phyloP scores from a whole-genome alignment of 768 basidiomycete species.

The Termitomyces titanicus region DNA sequence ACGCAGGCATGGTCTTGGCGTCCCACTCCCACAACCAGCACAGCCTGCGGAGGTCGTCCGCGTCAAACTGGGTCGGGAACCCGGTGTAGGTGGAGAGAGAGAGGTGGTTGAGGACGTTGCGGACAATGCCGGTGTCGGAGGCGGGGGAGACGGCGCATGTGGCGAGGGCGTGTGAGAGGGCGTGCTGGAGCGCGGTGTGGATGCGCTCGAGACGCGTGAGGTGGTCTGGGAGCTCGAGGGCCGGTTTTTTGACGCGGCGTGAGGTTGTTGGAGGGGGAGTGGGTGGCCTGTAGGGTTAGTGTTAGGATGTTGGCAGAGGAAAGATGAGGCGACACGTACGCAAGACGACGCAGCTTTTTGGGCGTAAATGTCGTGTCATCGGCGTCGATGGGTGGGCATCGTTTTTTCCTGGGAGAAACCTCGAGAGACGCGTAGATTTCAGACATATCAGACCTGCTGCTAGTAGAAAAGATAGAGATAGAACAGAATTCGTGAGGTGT shows the following conservation, averaged over 20 bases:
- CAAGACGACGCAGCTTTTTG: constrained; percentile 62
- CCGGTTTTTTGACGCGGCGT: constrained; percentile 24
- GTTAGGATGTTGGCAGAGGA: constrained; percentile 3
- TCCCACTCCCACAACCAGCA: constrained; percentile 95
- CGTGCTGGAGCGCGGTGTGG: constrained; percentile 73
- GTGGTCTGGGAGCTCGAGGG: constrained; percentile 44
- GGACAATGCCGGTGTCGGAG: constrained; percentile 70
- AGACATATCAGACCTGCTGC: constrained; percentile 37
- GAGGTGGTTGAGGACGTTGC: constrained; percentile 75
- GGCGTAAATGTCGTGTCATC: constrained; percentile 52
- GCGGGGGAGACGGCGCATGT: constrained; percentile 77
- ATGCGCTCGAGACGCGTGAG: constrained; percentile 59
- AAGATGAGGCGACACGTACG: constrained; percentile 32
- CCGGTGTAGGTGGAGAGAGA: constrained; percentile 69
- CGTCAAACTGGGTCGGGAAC: constrained; percentile 55
- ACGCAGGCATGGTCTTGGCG: constrained; percentile 35
- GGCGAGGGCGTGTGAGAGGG: constrained; percentile 81
- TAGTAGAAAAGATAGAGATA: not conserved
- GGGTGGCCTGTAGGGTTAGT: constrained; percentile 38
- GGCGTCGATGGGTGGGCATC: constrained; percentile 52
- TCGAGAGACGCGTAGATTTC: constrained; percentile 59
- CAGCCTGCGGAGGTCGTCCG: constrained; percentile 69
- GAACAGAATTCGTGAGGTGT: constrained; percentile 13
- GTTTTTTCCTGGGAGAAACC: constrained; percentile 71
- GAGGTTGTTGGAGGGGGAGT: constrained; percentile 53